A percentile compares a stretch with the other conserved stretches of the same genome.
Evolutionary conservation across 2,329 filamentous ascomycete species (phyloP).

Genomic region (Pseudogymnoascus pannorum): DNA sequence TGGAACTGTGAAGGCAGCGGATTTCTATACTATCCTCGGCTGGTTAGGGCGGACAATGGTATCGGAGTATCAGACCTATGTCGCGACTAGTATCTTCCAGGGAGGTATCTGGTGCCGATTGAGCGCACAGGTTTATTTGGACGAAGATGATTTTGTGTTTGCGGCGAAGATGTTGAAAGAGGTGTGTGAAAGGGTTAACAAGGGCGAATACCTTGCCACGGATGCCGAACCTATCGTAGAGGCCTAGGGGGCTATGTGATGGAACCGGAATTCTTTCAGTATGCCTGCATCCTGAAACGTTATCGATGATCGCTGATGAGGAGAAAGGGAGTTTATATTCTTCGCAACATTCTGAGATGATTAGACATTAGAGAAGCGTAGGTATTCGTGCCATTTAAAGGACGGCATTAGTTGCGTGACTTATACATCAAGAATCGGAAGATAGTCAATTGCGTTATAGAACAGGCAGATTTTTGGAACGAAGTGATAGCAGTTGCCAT

Average conservation of each 20-base stretch:
- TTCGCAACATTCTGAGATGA: not conserved
- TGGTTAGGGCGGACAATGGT: conserved; percentile 53
- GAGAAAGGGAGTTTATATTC: not conserved
- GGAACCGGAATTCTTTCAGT: no score
- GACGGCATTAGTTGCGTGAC: not conserved
- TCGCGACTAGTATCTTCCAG: conserved; percentile 55
- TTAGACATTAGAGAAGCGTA: not conserved
- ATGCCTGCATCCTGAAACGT: no score
- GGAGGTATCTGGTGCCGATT: conserved; percentile 63
- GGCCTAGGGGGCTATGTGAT: not conserved
- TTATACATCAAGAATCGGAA: not conserved
- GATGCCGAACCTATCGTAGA: not conserved
- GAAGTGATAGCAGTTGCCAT: not conserved
- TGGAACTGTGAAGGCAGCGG: conserved; percentile 35
- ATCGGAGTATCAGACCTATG: conserved; percentile 61
- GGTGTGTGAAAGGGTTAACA: conserved; percentile 44
- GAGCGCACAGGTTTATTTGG: conserved; percentile 80
- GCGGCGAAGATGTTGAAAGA: conserved; percentile 39
- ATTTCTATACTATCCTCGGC: conserved; percentile 18
- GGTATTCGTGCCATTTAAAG: not conserved
- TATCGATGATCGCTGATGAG: not conserved
- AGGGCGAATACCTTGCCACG: conserved; percentile 26
- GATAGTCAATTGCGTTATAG: not conserved
- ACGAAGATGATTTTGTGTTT: conserved; percentile 69
- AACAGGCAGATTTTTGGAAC: not conserved